phyloP scores from a whole-genome alignment of 176 grass and related monocot species.

The Aegilops bicornis region DNA sequence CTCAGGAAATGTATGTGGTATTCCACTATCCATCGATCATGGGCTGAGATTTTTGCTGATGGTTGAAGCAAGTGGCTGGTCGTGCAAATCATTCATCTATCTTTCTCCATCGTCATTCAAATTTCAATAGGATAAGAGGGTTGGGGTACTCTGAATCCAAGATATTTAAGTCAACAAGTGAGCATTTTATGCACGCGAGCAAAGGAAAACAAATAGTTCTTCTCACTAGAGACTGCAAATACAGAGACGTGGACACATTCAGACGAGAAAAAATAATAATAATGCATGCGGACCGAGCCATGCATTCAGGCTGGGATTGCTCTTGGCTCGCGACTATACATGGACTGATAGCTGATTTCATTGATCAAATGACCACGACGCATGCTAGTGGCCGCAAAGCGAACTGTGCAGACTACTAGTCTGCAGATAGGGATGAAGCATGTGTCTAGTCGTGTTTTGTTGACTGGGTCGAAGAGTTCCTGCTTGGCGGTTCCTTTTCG shows the following conservation, averaged over 20 bases:
- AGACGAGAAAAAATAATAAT: not conserved
- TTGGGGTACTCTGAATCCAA: not conserved
- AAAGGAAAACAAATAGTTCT: not conserved
- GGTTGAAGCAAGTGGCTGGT: not conserved
- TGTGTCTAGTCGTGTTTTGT: slow-evolving; percentile 1
- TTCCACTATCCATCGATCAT: not conserved
- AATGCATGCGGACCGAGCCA: not conserved
- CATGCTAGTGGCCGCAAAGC: not conserved
- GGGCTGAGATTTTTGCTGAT: not conserved
- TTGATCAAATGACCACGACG: not conserved
- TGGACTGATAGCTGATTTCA: not conserved
- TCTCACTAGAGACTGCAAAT: not conserved
- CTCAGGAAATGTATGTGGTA: not conserved
- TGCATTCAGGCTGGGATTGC: not conserved
- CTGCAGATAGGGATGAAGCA: not conserved
- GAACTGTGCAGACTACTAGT: not conserved
- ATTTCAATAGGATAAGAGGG: no score
- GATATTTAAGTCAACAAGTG: slow-evolving; percentile 6
- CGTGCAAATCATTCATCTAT: not conserved
- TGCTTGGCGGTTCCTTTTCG: not conserved
- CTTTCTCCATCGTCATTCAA: no score
- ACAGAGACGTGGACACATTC: not conserved
- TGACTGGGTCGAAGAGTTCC: not conserved
- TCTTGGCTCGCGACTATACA: not conserved
- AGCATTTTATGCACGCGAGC: slow-evolving; percentile 11